Evolutionary conservation across 805 yeast genomes (phyloP), one percentile per base, ranked within the genome.

Genomic region (Hanseniaspora clermontiae): DNA sequence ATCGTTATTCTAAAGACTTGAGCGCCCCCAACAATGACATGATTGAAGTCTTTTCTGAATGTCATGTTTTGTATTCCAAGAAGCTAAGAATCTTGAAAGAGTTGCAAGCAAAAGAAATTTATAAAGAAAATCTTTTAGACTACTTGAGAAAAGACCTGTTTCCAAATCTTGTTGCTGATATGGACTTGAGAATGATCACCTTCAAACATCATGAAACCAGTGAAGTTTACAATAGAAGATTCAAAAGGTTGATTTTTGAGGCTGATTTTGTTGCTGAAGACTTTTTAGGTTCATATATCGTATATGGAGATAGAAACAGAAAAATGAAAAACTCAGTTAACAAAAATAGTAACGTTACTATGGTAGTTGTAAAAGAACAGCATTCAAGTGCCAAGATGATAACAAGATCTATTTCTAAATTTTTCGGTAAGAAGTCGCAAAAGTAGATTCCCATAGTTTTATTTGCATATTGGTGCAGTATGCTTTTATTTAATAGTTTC

Each of bases 21-120:
- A 39, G 17, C 3, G 9, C 40, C 15, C 12, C 19, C 5, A 40
- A n/a, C 3, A 56, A 57, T 36, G 43, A 57, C 19, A 53, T 63
- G 46, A 58, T 59, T 20, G 62, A 62, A 27, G 48, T 67, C 14
- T 61, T 63, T 40, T 65, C 63, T 50, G 72, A 68, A 46, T 58
- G 65, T 2, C 58, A 58, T 24, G 47, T 63, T 4, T 42, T 64
- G 15, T 60, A 59, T 32, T 59, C 63, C 34, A 65, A 65, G 50
- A 55, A 60, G 5, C 62, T 63, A 20, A 61, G 63, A 42, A 57
- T 66, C 19, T 58, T 64, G 14, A 60, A 63, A 10, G 57, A 61
- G 5, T 56, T 66, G 31, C 59, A 63, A n/a, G 64, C 62, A 50
- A 65, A 62, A 52, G 54, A 50, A 20, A 34, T 29, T 29, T 39